Evolutionary conservation across 1,284 basidiomycete species (phyloP).

Genomic region (Leccinum subatratum): DNA sequence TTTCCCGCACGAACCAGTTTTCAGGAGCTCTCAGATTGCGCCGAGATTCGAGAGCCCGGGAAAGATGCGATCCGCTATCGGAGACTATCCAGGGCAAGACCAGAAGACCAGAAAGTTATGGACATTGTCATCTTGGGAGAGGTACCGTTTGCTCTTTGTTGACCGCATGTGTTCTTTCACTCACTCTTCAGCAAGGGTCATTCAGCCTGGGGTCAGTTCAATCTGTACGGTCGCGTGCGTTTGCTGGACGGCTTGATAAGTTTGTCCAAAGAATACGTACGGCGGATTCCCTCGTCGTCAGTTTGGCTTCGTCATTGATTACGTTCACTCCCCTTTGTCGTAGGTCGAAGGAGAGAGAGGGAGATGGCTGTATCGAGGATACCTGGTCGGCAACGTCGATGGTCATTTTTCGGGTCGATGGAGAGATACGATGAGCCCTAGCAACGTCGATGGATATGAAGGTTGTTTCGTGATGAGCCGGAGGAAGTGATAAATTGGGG

Average conservation of each 20-base stretch:
- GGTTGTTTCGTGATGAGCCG: slow-evolving; percentile 72
- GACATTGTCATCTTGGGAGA: slow-evolving; percentile 71
- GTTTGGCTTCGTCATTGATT: slow-evolving; percentile 4
- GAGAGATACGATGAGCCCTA: slow-evolving; percentile 66
- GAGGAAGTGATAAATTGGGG: slow-evolving; percentile 38
- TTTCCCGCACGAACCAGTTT: slow-evolving; percentile 23
- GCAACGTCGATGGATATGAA: slow-evolving; percentile 59
- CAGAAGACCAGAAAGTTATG: slow-evolving; percentile 15
- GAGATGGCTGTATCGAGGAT: slow-evolving; percentile 73
- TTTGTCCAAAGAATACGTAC: slow-evolving; percentile 70
- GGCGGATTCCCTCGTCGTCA: slow-evolving; percentile 24
- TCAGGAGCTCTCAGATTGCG: slow-evolving; percentile 20
- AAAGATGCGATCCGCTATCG: slow-evolving; percentile 40
- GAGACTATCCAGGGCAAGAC: slow-evolving; percentile 17
- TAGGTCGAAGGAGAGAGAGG: slow-evolving; percentile 66
- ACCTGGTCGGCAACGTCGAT: slow-evolving; percentile 59
- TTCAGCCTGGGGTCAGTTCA: slow-evolving; percentile 78
- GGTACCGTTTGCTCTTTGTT: slow-evolving; percentile 35
- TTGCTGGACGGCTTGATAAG: slow-evolving; percentile 68
- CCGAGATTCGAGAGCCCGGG: slow-evolving; percentile 22
- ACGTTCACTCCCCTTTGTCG: neutral
- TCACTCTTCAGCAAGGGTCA: slow-evolving; percentile 49
- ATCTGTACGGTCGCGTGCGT: slow-evolving; percentile 61
- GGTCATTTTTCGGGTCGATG: slow-evolving; percentile 68
- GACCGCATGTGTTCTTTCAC: slow-evolving; percentile 3